Evolutionary conservation across 768 basidiomycete species (phyloP).

Genomic region (Sporobolomyces roseus): DNA sequence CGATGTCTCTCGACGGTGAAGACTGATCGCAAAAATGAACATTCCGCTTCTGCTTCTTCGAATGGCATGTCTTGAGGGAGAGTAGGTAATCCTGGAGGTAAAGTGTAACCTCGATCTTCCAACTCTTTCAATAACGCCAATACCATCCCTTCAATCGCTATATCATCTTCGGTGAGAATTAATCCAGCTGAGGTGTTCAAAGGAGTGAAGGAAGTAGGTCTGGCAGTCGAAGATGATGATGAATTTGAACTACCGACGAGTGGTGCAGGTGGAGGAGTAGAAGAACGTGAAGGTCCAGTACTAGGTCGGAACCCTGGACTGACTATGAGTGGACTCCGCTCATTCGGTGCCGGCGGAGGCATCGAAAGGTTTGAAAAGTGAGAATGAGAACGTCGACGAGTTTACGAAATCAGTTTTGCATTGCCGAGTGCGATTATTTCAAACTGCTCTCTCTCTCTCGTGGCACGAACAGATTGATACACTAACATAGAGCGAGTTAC

Average conservation of each 20-base stretch:
- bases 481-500: too few species aligned
- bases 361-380: too few species aligned
- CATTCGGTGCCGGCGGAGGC: too few species aligned
- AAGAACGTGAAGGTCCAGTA: conserved; percentile 19
- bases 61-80: conserved; percentile 34
- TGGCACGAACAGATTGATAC: too few species aligned
- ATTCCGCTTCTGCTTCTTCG: conserved; percentile 38
- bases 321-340: too few species aligned
- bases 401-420: too few species aligned
- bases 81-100: conserved; percentile 28
- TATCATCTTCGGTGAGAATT: conserved; percentile 40
- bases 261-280: conserved; percentile 2
- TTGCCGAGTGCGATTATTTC: too few species aligned
- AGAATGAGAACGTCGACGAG: too few species aligned
- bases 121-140: conserved; percentile 37
- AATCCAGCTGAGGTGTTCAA: conserved; percentile 17
- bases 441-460: too few species aligned
- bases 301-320: neutral
- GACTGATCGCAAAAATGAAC: conserved; percentile 22
- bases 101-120: conserved; percentile 24
- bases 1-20: conserved; percentile 33
- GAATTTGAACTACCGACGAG: neutral
- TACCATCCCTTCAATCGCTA: conserved; percentile 40
- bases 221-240: neutral
- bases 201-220: neutral